Evolutionary conservation across 2,329 filamentous ascomycete species (phyloP).

Genomic region (Alternaria hordeiaustralica): DNA sequence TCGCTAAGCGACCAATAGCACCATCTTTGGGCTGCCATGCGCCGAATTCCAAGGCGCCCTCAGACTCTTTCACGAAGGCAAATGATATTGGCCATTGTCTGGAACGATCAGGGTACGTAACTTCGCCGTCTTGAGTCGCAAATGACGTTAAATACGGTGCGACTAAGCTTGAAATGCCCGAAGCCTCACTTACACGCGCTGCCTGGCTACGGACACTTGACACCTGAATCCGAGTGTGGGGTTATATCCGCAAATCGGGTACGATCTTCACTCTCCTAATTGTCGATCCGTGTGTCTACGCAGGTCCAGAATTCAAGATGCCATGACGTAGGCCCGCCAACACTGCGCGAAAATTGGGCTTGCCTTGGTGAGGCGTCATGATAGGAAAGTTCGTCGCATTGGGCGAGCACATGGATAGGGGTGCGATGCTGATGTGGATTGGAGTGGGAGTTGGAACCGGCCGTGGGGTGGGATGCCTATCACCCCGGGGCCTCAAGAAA

Average conservation of each 20-base stretch:
- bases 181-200: conserved; percentile 20
- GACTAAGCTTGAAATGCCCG: conserved; percentile 11
- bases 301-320: conserved; percentile 20
- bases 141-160: conserved; percentile 5
- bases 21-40: neutral
- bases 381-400: conserved; percentile 11
- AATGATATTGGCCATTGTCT: conserved; percentile 5
- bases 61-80: neutral
- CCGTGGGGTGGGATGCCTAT: conserved; percentile 26
- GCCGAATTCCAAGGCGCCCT: neutral
- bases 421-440: conserved; percentile 3
- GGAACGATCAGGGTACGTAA: conserved; percentile 7
- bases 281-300: conserved; percentile 26
- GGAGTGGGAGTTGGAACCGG: conserved; percentile 7
- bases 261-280: conserved; percentile 16
- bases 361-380: conserved; percentile 1
- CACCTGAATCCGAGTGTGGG: neutral
- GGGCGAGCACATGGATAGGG: conserved; percentile 10
- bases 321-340: conserved; percentile 24
- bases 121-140: conserved; percentile 1
- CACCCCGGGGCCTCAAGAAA: conserved; percentile 6
- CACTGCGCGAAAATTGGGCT: conserved; percentile 1
- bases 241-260: neutral
- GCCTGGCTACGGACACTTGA: neutral
- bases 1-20: conserved; percentile 16